Base-by-base conservation (phyloP, 2,329 filamentous ascomycete genomes). In the Aulographum hederae region DNA sequence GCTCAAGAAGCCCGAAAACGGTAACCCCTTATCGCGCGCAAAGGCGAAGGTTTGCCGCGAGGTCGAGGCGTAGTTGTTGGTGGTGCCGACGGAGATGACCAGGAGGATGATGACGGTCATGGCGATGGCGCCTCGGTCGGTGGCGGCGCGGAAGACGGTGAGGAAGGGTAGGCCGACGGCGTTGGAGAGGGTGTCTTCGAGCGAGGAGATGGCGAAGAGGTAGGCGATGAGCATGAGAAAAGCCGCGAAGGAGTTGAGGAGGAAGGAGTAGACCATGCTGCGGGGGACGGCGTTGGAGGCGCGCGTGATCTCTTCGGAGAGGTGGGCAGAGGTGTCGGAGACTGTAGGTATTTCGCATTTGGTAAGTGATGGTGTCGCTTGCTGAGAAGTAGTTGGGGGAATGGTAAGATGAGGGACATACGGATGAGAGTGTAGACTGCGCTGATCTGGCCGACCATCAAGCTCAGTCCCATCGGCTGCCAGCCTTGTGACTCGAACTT, bases 1-100 rank as follows among this genome's bases (percentile, higher is more conserved):
- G 21, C 20, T 18, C 21, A 34, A 16, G 21, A 18, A 23, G 32
- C 27, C 30, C 35, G 37, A 39, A 31, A 32, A 37, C 15, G 57
- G 57, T n/a, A 57, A 37, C 3, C 57, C 57, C 16, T 47, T 44
- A 38, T 61, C 58, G 28, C 58, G 46, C 8, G 56, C 53, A 37
- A 60, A 60, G 2, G 56, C 50, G 50, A 52, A 61, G 12, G 49
- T 45, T 41, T 56, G 49, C 30, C 57, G 45, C 4, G 54, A 54
- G 2, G 53, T 47, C 4, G 57, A 51, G n/a, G 52, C 44, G 12
- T 32, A 2, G 53, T 46, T 14, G 63, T n/a, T 25, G 8, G 21
- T 25, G n/a, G 21, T 25, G 8, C 8, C 21, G 21, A 25, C n/a
- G n/a, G n/a, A n/a, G 18, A 48, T 43, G 3, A 48, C 34, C 2